Evolutionary conservation across 2,329 filamentous ascomycete genomes (phyloP).

Genomic region (Colletotrichum chlorophyti): DNA sequence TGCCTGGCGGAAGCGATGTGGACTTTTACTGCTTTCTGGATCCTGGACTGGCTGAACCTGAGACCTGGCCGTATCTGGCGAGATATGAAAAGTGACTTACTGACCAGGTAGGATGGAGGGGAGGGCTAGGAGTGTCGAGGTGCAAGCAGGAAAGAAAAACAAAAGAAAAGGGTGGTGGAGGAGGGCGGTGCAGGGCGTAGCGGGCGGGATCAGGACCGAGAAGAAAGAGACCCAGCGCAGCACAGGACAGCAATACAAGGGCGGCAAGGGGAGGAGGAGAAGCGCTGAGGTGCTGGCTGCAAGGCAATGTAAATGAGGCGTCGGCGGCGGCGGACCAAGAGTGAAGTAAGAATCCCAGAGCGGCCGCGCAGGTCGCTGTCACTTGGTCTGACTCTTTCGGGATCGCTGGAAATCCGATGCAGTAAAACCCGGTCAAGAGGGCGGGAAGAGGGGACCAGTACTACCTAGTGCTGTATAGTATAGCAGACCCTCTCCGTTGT

Average conservation of each 20-base stretch:
- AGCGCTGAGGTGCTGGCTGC: no score
- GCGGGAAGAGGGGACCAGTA: neutral
- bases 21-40: neutral
- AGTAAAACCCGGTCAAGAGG: conserved; percentile 12
- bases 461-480: no score
- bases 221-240: no score
- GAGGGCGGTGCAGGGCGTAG: neutral
- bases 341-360: conserved; percentile 8
- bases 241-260: no score
- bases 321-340: conserved; percentile 3
- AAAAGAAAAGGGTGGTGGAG: no score
- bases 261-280: no score
- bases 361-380: conserved; percentile 6
- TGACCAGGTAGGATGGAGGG: neutral
- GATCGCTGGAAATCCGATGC: conserved; percentile 13
- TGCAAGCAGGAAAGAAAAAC: no score
- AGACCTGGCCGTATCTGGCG: neutral
- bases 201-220: no score
- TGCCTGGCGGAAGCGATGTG: conserved; percentile 15
- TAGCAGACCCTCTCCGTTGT: no score
- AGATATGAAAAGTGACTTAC: neutral
- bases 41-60: neutral
- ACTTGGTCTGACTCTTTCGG: conserved; percentile 17
- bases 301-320: conserved; percentile 2
- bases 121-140: neutral